Evolutionary conservation across 2,329 filamentous ascomycete genomes (phyloP).

Genomic region (Aspergillus sp.): DNA sequence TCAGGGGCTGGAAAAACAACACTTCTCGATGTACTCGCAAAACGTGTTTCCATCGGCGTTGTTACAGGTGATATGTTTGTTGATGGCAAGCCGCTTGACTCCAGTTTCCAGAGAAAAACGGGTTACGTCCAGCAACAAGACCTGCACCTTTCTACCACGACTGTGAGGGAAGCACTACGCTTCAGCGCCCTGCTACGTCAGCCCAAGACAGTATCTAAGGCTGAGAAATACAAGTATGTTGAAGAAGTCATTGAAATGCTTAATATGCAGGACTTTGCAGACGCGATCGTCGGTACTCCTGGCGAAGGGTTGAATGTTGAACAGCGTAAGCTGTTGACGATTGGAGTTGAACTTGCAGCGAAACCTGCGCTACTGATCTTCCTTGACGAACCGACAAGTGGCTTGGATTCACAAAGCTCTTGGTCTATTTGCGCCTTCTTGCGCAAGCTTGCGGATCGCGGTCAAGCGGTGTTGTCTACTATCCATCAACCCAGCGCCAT

Average conservation of each 20-base stretch:
- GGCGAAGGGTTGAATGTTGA: slow-evolving; percentile 69
- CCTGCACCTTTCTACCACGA: slow-evolving; percentile 78
- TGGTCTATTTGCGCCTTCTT: slow-evolving; percentile 87
- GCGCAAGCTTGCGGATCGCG: slow-evolving; percentile 80
- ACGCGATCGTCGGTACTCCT: slow-evolving; percentile 81
- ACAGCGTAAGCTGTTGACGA: slow-evolving; percentile 72
- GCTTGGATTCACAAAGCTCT: slow-evolving; percentile 83
- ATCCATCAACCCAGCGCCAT: slow-evolving; percentile 95
- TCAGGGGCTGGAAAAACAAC: slow-evolving; percentile 65
- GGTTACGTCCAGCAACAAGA: slow-evolving; percentile 70
- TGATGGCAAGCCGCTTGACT: slow-evolving; percentile 57
- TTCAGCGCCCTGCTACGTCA: slow-evolving; percentile 85
- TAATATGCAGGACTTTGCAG: slow-evolving; percentile 84
- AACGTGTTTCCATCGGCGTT: slow-evolving; percentile 61
- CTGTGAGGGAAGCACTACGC: slow-evolving; percentile 80
- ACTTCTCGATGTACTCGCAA: slow-evolving; percentile 57
- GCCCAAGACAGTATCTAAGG: slow-evolving; percentile 64
- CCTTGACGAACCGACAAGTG: slow-evolving; percentile 89
- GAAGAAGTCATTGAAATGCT: slow-evolving; percentile 79
- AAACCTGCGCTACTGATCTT: slow-evolving; percentile 85
- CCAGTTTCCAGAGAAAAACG: slow-evolving; percentile 63
- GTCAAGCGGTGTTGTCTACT: slow-evolving; percentile 86
- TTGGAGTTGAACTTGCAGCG: slow-evolving; percentile 87
- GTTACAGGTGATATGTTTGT: slow-evolving; percentile 67
- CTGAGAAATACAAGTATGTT: slow-evolving; percentile 80